Base-by-base conservation (phyloP, 768 basidiomycete genomes). In the Mycena rosella region DNA sequence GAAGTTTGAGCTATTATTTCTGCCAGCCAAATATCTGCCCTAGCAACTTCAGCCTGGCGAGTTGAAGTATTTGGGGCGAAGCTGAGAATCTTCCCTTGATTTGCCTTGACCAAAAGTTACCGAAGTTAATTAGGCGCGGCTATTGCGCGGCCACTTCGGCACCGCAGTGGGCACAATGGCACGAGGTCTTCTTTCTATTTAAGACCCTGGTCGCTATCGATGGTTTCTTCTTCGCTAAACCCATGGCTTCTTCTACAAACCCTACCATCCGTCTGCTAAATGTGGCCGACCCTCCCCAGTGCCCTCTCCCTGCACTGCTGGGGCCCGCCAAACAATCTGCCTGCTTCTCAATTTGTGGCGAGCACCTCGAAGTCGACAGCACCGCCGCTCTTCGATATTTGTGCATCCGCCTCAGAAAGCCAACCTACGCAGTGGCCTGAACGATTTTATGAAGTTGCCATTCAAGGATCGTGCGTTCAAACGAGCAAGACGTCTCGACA, bases 401-500 rank as follows among this genome's bases (percentile, higher is more conserved):
- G 26, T 29, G 3, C 55, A 48, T 4, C 63, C 63, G 14, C 57
- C 60, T 11, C 5, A 24, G 4, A 34, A 64, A 11, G 58, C 34
- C 29, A 38, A 60, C 49, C 5, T 69, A 17, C 44, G 52, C 34
- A 42, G 26, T 24, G 67, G 62, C 11, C 13, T 59, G 38, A 2
- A 58, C 1, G 18, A 18, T 2, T 60, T 63, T 22, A 8, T 54
- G 40, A 36, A 42, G 3, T 38, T 56, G 18, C 66, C 66, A 29
- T 14, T 42, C 18, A 8, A 51, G 27, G 53, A 63, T 14, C 55
- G 67, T 2, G n/a, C 17, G 5, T 64, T 64, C 22, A 6, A 60
- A 26, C 57, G 62, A 5, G 58, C 40, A 24, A 38, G 53, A 27
- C 62, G 67, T 1, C 56, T 69, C n/a, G 67, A 69, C 14, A 48